phyloP scores from a whole-genome alignment of 83 land plant genomes.

The Thuja plicata region DNA sequence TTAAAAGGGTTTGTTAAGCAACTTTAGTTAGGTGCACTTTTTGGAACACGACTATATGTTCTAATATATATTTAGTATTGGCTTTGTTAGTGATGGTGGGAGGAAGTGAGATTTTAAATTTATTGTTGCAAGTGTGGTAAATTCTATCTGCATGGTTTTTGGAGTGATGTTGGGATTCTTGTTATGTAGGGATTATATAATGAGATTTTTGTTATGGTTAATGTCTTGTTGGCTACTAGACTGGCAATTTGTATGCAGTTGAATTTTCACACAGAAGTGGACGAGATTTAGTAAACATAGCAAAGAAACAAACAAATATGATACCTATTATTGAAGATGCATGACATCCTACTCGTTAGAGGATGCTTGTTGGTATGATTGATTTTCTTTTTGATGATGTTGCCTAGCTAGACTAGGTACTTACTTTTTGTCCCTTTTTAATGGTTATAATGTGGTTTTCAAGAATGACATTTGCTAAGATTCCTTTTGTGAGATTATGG shows the following conservation, averaged over 20 bases:
- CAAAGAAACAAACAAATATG: conserved; percentile 90
- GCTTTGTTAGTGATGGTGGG: too few species aligned
- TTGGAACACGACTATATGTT: too few species aligned
- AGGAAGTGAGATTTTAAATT: too few species aligned
- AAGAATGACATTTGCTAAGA: conserved; percentile 21
- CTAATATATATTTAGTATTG: too few species aligned
- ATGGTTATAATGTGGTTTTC: too few species aligned
- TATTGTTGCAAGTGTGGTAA: background rate
- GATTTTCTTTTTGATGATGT: conserved; percentile 94
- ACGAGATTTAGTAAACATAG: conserved; percentile 94
- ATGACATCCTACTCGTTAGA: conserved; percentile 77
- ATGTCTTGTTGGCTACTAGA: conserved; percentile 29
- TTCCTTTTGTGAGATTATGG: conserved; percentile 28
- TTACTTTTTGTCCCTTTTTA: background rate
- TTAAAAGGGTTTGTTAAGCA: too few species aligned
- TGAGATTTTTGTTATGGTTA: background rate
- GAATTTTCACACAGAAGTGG: conserved; percentile 98
- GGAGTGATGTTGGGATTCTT: too few species aligned
- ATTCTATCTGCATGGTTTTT: background rate
- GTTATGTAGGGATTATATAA: too few species aligned
- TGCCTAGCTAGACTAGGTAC: conserved; percentile 98
- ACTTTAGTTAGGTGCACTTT: too few species aligned
- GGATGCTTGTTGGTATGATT: conserved; percentile 96
- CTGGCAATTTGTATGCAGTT: conserved; percentile 89
- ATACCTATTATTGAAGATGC: conserved; percentile 98